Evolutionary conservation across 257 asterid species (phyloP).

Genomic region (Lantana camara): DNA sequence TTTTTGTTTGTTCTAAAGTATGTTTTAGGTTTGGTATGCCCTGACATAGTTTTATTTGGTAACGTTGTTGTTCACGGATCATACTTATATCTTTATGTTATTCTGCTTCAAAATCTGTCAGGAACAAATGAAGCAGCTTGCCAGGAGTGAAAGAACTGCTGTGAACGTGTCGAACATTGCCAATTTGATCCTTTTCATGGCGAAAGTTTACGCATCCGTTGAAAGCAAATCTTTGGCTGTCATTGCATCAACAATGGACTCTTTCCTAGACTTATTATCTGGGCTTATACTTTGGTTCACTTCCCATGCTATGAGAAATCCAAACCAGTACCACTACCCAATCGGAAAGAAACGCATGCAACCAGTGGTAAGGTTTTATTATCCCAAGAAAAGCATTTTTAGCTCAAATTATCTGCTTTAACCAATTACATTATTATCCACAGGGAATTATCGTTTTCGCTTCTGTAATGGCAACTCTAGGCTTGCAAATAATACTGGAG

Average conservation of each 20-base stretch:
- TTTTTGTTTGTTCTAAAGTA: conserved; percentile 14
- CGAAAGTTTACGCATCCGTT: conserved; percentile 78
- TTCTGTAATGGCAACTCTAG: conserved; percentile 92
- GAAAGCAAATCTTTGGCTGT: conserved; percentile 95
- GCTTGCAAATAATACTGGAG: conserved; percentile 83
- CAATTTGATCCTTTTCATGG: conserved; percentile 70
- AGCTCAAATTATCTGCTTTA: conserved; percentile 13
- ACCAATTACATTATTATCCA: conserved; percentile 18
- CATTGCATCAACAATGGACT: conserved; percentile 88
- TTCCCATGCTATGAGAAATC: conserved; percentile 76
- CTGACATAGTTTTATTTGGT: neutral
- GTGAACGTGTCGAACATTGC: conserved; percentile 66
- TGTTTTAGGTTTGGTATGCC: conserved; percentile 15
- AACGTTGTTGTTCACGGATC: neutral
- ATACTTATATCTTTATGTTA: conserved; percentile 13
- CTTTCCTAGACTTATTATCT: conserved; percentile 82
- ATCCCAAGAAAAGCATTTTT: neutral
- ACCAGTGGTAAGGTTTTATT: conserved; percentile 66
- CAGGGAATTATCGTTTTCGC: conserved; percentile 97
- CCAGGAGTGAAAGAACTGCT: conserved; percentile 77
- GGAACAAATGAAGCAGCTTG: conserved; percentile 77
- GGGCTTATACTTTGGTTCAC: conserved; percentile 95
- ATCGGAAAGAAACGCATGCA: conserved; percentile 96
- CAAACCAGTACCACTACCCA: conserved; percentile 80
- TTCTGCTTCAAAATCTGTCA: conserved; percentile 34